Percentiles rank a stretch among this genome's conserved stretches.
Conservation (phyloP, 225 moss, liverwort and hornwort genomes). For the Rhytidiadelphus loreus region DNA sequence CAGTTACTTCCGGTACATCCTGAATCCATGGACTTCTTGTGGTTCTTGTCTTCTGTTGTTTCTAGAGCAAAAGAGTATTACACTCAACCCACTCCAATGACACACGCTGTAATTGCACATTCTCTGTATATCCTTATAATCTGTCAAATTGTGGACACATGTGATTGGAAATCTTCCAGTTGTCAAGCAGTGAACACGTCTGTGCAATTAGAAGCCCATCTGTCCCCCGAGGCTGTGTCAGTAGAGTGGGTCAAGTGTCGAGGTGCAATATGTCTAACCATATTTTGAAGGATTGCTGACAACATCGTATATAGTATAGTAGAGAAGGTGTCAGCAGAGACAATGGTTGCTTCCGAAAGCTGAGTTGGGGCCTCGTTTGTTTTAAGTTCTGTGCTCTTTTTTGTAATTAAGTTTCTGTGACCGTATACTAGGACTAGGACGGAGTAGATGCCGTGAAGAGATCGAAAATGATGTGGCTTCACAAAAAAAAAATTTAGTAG, state of each 20-base stretch:
- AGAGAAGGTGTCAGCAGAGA: neutral
- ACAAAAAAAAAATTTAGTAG: neutral
- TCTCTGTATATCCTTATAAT: neutral
- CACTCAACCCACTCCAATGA: too few relatives aligned
- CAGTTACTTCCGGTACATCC: neutral
- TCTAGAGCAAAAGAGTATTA: neutral
- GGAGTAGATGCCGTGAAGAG: neutral
- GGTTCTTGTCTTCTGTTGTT: neutral
- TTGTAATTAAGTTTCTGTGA: neutral
- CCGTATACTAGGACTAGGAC: neutral
- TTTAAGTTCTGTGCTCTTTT: neutral
- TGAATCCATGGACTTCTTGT: neutral
- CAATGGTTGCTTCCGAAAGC: neutral
- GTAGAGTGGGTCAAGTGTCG: neutral
- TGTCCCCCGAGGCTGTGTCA: neutral
- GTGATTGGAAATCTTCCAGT: neutral
- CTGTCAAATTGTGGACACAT: neutral
- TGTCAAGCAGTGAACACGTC: neutral
- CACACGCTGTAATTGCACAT: neutral
- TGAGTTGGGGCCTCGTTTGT: neutral
- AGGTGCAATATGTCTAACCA: neutral
- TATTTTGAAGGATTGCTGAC: neutral
- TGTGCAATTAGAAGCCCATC: neutral
- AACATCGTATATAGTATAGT: neutral
- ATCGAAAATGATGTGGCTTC: neutral